Evolutionary conservation across 805 yeast genomes (phyloP).

Genomic region (Ogataea philodendri): DNA sequence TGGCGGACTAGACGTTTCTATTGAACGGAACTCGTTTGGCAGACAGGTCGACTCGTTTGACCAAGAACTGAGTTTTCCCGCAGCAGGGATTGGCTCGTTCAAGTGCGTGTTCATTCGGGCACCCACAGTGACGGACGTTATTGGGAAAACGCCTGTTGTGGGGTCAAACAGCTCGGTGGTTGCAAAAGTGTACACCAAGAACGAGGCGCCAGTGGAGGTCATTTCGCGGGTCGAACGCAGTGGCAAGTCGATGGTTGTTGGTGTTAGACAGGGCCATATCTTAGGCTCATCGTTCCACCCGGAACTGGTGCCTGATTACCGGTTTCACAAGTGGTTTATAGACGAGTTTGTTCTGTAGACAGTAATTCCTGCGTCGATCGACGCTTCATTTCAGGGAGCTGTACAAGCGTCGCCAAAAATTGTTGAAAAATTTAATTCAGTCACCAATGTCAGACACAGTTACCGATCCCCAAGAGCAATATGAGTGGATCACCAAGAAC

Average conservation of each 20-base stretch:
- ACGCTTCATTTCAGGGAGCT: no score
- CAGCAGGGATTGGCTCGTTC: conserved; percentile 28
- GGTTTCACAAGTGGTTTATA: conserved; percentile 72
- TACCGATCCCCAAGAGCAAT: conserved; percentile 58
- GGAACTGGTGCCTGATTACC: conserved; percentile 52
- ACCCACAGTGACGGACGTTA: conserved; percentile 50
- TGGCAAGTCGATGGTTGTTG: conserved; percentile 51
- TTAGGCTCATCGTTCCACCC: conserved; percentile 83
- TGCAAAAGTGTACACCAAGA: conserved; percentile 15
- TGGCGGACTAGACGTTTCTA: conserved; percentile 63
- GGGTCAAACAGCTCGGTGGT: conserved; percentile 6
- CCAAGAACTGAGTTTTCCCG: conserved; percentile 39
- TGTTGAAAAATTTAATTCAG: conserved; percentile 1
- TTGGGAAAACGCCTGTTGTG: neutral
- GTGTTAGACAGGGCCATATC: conserved; percentile 64
- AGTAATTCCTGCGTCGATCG: conserved; percentile 16
- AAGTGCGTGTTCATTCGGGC: conserved; percentile 69
- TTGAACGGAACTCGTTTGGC: conserved; percentile 75
- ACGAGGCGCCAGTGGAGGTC: conserved; percentile 39
- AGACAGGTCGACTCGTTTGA: conserved; percentile 70
- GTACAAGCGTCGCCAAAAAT: no score
- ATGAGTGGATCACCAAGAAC: conserved; percentile 73
- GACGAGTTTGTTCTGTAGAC: conserved; percentile 51
- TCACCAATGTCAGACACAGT: conserved; percentile 26
- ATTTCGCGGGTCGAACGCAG: conserved; percentile 39